Percentiles rank a stretch among this genome's conserved stretches.
Evolutionary conservation across 306 rosid genomes (phyloP).

Genomic region (Ormosia semicastrata): DNA sequence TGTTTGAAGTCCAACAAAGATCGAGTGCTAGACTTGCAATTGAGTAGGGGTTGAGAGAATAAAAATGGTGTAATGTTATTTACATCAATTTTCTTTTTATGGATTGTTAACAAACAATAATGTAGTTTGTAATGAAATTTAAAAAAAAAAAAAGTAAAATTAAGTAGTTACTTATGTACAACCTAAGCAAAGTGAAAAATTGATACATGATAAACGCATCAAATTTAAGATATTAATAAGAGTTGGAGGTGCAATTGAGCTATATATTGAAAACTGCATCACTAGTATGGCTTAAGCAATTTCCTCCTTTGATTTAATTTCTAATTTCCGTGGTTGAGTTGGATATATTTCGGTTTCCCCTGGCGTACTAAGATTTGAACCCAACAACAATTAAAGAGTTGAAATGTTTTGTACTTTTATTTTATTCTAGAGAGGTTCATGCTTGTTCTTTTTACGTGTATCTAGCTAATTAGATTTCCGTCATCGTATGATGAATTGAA

Average conservation of each 20-base stretch:
- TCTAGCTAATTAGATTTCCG: background rate
- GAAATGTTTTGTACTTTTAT: background rate
- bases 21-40: background rate
- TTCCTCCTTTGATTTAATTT: background rate
- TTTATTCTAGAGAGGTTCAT: background rate
- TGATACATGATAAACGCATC: background rate
- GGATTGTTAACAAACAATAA: background rate
- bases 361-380: background rate
- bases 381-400: background rate
- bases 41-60: background rate
- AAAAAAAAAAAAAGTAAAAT: background rate
- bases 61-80: background rate
- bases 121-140: background rate
- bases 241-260: background rate
- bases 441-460: background rate
- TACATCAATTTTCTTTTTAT: background rate
- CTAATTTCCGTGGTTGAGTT: background rate
- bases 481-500: background rate
- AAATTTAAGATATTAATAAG: too few relatives aligned
- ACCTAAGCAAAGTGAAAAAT: background rate
- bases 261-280: too few relatives aligned
- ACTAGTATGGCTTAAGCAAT: background rate
- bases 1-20: background rate
- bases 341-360: background rate
- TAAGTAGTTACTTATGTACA: background rate